Evolutionary conservation across 2,329 filamentous ascomycete species (phyloP), one percentile per base, ranked within the genome.

Genomic region (Trichoderma asperellum): DNA sequence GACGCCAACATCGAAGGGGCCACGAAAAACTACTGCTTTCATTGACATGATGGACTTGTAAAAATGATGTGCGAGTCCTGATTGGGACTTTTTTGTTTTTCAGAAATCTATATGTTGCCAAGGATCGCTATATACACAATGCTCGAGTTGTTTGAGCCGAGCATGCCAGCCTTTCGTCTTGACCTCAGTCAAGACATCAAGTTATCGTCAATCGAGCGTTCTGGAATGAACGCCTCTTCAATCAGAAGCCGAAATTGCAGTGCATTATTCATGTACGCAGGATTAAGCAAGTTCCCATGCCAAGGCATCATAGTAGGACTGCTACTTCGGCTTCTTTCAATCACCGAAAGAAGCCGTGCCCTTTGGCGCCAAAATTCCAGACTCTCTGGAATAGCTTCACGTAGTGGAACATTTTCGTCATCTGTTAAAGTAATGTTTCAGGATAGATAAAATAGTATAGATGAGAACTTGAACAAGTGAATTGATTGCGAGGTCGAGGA

Each of bases 1-100:
- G 2, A 56, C 34, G 10, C 52, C 47, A 43, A 64, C 34, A 29
- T 64, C 43, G 21, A 40, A 64, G 21, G 61, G 37, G 47, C 49
- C 61, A 4, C 35, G 61, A 11, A 64, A 64, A 27, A 64, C 61
- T 18, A 64, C 61, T 5, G 61, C 61, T 53, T 56, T 64, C 61
- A 64, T 64, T 21, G 59, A 29, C 59, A 62, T 62, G n/a, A n/a
- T 52, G 1, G 29, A 16, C 0, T 21, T 5, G 21, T 4, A 49
- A 18, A 24, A 12, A 21, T 49, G 7, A 8, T n/a, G 8, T 12
- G 6, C 18, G n/a, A 8, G 4, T 47, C 10, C 16, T 47, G 40
- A n/a, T 7, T 8, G n/a, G 4, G n/a, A 11, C 4, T 11, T 2
- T 16, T 35, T 4, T 16, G 58, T 1, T 6, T 5, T 21, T 16